A percentile compares a stretch with the other conserved stretches of the same genome.
These are phyloP conservation scores for Cordyceps fumosorosea DNA, from an alignment of 2,329 filamentous ascomycete genomes.

Conservation along the genomic window DNA sequence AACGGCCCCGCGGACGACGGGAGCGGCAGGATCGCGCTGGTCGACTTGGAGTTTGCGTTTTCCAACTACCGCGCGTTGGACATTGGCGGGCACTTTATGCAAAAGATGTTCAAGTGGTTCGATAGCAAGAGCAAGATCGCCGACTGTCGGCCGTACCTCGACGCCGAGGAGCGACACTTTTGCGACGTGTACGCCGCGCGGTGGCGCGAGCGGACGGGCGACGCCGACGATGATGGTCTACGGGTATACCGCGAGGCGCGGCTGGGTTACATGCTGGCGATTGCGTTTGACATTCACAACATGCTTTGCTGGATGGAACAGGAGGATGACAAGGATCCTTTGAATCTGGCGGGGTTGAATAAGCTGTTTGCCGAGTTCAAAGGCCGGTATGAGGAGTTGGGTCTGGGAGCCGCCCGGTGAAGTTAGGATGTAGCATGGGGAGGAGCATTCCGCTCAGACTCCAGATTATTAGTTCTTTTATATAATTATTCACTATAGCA, in stretches of 20 bases:
- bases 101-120: constrained; percentile 18
- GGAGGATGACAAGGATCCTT: constrained; percentile 8
- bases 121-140: constrained; percentile 15
- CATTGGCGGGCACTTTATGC: constrained; percentile 19
- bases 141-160: constrained; percentile 13
- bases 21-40: constrained; percentile 12
- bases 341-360: constrained; percentile 14
- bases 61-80: constrained; percentile 18
- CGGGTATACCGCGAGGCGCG: constrained; percentile 15
- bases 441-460: not conserved
- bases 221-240: constrained; percentile 13
- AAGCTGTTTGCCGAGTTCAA: constrained; percentile 15
- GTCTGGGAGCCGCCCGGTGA: not conserved
- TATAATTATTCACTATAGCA: not conserved
- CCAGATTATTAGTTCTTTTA: too few relatives aligned
- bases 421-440: not conserved
- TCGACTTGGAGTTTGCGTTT: constrained; percentile 18
- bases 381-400: constrained; percentile 4
- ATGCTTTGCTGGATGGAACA: constrained; percentile 17
- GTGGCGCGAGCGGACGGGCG: constrained; percentile 16
- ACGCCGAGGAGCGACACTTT: constrained; percentile 17
- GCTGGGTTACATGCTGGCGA: constrained; percentile 16
- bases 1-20: not conserved
- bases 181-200: constrained; percentile 15
- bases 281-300: constrained; percentile 18